phyloP scores from a whole-genome alignment of 139 green algal genomes.

The Tetradesmus obliquus region DNA sequence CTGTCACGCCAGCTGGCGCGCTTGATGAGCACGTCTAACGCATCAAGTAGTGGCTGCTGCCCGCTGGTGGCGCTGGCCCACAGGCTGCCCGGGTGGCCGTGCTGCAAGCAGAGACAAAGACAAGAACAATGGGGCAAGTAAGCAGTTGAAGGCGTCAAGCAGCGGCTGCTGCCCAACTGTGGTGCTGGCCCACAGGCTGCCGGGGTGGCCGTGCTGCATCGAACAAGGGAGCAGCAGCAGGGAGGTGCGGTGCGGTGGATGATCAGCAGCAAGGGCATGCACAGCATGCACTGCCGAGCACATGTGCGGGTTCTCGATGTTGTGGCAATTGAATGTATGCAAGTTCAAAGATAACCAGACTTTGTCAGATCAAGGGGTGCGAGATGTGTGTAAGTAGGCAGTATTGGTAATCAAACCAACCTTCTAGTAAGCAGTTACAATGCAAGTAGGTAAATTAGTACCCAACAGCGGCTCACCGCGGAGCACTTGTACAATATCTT shows the following conservation, averaged over 20 bases:
- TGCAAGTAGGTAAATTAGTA: too few relatives aligned
- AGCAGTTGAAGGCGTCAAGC: conserved; percentile 44
- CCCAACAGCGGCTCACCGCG: background rate
- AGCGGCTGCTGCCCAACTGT: conserved; percentile 12
- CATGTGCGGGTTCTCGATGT: too few relatives aligned
- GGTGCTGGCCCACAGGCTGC: conserved; percentile 17
- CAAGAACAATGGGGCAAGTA: background rate
- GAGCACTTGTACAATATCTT: conserved; percentile 49
- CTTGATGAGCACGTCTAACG: conserved; percentile 47
- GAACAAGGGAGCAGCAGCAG: background rate
- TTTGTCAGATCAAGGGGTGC: too few relatives aligned
- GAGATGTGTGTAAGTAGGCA: too few relatives aligned
- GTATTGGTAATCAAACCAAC: too few relatives aligned
- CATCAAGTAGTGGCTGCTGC: conserved; percentile 42
- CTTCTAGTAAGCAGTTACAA: too few relatives aligned
- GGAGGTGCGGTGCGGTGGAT: too few relatives aligned
- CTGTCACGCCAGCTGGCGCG: conserved; percentile 43
- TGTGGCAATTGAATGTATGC: too few relatives aligned
- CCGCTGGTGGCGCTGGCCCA: conserved; percentile 25
- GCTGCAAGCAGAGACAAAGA: background rate
- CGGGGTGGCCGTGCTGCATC: conserved; percentile 35
- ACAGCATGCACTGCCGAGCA: too few relatives aligned
- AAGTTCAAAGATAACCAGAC: too few relatives aligned
- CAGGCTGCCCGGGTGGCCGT: conserved; percentile 33
- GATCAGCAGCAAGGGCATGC: too few relatives aligned